Evolutionary conservation across 805 yeast species (phyloP).

Genomic region (Saccharomyces jurei): DNA sequence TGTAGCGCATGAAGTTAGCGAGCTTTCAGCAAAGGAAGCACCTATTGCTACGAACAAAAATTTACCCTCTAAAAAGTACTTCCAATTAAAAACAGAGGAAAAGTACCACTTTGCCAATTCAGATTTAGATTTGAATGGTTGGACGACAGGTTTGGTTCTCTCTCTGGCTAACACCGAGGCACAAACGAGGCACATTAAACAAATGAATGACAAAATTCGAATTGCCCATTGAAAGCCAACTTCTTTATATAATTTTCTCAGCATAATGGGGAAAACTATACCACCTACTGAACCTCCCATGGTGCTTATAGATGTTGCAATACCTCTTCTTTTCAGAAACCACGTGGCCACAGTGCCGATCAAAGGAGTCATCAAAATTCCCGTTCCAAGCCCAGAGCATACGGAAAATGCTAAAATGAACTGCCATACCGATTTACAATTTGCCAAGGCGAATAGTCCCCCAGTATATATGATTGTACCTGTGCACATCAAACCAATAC

Average conservation of each 20-base stretch:
- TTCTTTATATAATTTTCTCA: conserved; percentile 40
- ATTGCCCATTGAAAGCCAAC: conserved; percentile 58
- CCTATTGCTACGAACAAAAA: conserved; percentile 38
- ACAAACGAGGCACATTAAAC: conserved; percentile 32
- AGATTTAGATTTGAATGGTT: conserved; percentile 34
- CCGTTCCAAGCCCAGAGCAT: conserved; percentile 50
- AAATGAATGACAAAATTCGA: conserved; percentile 43
- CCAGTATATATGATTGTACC: conserved; percentile 41
- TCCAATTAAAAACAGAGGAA: conserved; percentile 25
- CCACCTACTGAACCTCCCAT: conserved; percentile 55
- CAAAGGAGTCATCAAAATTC: conserved; percentile 52
- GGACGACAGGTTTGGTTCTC: conserved; percentile 26
- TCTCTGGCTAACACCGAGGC: conserved; percentile 36
- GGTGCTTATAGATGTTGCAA: conserved; percentile 44
- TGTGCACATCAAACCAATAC: conserved; percentile 35
- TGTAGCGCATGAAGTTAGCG: conserved; percentile 41
- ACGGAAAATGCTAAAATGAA: conserved; percentile 54
- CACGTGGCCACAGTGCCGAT: conserved; percentile 59
- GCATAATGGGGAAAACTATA: conserved; percentile 44
- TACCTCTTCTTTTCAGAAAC: conserved; percentile 53
- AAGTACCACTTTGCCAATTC: conserved; percentile 25
- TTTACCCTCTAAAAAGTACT: conserved; percentile 36
- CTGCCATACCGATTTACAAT: conserved; percentile 46
- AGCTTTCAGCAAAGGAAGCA: conserved; percentile 39
- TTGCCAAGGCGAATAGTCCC: conserved; percentile 54